phyloP scores from a whole-genome alignment of 1,284 basidiomycete genomes.

The Fistulina hepatica region DNA sequence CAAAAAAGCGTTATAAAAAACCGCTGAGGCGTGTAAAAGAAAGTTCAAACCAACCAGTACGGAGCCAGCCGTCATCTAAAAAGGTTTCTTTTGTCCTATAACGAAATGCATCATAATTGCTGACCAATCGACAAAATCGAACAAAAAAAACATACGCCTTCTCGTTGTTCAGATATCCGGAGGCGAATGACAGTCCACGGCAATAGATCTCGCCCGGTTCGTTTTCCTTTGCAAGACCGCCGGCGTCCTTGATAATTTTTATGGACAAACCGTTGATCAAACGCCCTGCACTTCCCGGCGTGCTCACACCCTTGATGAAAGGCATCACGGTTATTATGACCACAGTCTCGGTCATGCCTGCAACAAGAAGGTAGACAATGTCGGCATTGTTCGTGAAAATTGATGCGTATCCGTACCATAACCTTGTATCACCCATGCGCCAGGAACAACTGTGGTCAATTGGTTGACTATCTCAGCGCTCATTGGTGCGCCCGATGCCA shows the following conservation, averaged over 20 bases:
- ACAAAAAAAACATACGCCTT: constrained; percentile 43
- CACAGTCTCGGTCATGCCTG: constrained; percentile 35
- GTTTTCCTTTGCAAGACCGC: constrained; percentile 44
- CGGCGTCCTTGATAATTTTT: constrained; percentile 51
- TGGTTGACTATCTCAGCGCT: constrained; percentile 31
- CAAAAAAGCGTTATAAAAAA: too few species aligned
- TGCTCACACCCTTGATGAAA: constrained; percentile 39
- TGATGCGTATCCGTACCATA: constrained; percentile 27
- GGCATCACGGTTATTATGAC: constrained; percentile 30
- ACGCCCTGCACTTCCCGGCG: constrained; percentile 46
- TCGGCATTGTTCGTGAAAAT: too few species aligned
- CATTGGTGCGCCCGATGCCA: constrained; percentile 36
- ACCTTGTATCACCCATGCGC: constrained; percentile 35
- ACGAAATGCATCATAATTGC: too few species aligned
- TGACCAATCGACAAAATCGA: too few species aligned
- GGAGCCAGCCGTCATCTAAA: too few species aligned
- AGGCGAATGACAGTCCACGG: constrained; percentile 45
- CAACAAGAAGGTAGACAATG: too few species aligned
- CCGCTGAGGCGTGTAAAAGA: too few species aligned
- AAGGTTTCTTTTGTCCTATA: too few species aligned
- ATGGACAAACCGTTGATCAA: constrained; percentile 43
- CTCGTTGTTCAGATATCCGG: constrained; percentile 43
- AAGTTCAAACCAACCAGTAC: too few species aligned
- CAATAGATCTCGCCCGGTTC: constrained; percentile 60
- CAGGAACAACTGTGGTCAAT: constrained; percentile 28